Conservation (phyloP, 2,329 filamentous ascomycete genomes). For the Xylariaceae sp. region DNA sequence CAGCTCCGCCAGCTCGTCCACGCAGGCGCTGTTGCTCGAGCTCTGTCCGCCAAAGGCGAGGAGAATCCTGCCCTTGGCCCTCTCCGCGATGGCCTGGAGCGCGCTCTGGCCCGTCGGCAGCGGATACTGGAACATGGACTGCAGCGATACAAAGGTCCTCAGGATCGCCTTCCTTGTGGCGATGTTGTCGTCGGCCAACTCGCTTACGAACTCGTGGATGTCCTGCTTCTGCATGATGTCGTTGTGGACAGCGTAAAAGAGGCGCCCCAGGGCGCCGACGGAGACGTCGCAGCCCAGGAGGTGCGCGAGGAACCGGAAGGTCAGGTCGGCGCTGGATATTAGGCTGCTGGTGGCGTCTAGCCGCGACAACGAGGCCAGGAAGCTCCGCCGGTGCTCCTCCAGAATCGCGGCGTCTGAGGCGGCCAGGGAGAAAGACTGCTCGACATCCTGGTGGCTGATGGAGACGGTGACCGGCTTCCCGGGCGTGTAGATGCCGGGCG, state of each 20-base stretch:
- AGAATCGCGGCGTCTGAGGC: conserved; percentile 8
- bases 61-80: conserved; percentile 5
- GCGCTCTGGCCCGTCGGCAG: conserved; percentile 8
- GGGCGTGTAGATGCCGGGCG: not conserved
- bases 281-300: conserved; percentile 7
- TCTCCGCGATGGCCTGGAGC: conserved; percentile 3
- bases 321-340: conserved; percentile 7
- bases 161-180: conserved; percentile 11
- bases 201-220: conserved; percentile 9
- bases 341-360: conserved; percentile 2
- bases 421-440: conserved; percentile 6
- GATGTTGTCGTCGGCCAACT: conserved; percentile 5
- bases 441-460: conserved; percentile 8
- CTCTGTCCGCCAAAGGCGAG: conserved; percentile 14
- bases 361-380: conserved; percentile 4
- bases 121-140: conserved; percentile 8
- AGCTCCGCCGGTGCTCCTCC: conserved; percentile 5
- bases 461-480: conserved; percentile 3
- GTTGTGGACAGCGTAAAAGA: conserved; percentile 9
- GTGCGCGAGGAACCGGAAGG: conserved; percentile 10
- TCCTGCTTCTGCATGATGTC: conserved; percentile 11
- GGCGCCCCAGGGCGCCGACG: conserved; percentile 4
- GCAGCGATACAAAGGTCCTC: conserved; percentile 10
- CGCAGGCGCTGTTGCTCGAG: conserved; percentile 9
- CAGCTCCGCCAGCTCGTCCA: conserved; percentile 13